Evolutionary conservation across 1,284 basidiomycete genomes (phyloP), one percentile per base, ranked within the genome.

Genomic region (Afroboletus lepidellus): DNA sequence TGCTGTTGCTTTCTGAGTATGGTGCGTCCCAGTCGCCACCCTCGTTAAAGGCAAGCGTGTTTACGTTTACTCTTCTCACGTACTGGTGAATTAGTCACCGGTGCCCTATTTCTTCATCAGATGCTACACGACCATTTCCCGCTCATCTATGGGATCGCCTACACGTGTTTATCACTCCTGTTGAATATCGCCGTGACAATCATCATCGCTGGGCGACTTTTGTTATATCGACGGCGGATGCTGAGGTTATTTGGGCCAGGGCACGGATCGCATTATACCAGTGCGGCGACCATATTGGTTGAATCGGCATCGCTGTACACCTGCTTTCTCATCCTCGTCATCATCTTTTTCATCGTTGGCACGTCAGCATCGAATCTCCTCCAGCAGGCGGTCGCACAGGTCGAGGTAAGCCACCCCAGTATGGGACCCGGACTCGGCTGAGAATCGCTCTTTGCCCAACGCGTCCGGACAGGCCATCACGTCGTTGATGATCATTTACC

Each of bases 251-350:
- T 63, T 46, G 61, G 61, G 5, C 46, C 38, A 0, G 54, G 60
- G 1, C 44, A 64, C 11, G 63, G 61, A 20, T 50, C 51, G 5
- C 33, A 43, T 9, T 63, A 63, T 3, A 36, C 46, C 3, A 57
- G 50, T 24, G 39, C 41, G 9, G 57, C 49, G 11, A 37, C 63
- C 24, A 41, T 66, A 34, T 15, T 63, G 33, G 41, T 66, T 39
- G 63, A 63, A 41, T 66, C 63, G 2, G 63, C 61, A 3, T 64
- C 63, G 9, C 36, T 65, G 7, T 65, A 62, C 41, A 53, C 59
- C 0, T 15, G 25, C 0, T 63, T 55, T 43, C 34, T 66, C 32
- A 44, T 66, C 24, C 49, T 66, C 21, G 32, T 62, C 32, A 57
- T 66, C 46, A 4, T 62, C 20, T 50, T 47, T 36, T 60, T 52